A percentile compares a stretch with the other conserved stretches of the same genome.
phyloP scores from a whole-genome alignment of 106 monocot species.

The Xerophyta viscosa region DNA sequence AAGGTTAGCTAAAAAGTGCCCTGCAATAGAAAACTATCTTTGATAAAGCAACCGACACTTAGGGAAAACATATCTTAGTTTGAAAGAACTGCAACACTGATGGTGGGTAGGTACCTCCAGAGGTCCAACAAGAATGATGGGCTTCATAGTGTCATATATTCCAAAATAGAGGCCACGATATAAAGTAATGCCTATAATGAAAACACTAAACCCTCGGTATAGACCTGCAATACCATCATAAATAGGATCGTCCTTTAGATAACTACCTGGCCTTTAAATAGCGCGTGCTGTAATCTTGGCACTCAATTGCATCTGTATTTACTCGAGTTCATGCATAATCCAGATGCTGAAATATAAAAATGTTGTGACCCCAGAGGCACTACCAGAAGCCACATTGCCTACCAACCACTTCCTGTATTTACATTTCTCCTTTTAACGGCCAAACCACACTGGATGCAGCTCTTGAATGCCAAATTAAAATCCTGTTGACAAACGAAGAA shows the following conservation, averaged over 20 bases:
- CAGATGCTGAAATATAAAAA: constrained; percentile 80
- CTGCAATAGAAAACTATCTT: constrained; percentile 20
- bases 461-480: constrained; percentile 92
- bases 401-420: constrained; percentile 63
- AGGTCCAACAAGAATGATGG: constrained; percentile 67
- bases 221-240: constrained; percentile 78
- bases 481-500: constrained; percentile 38
- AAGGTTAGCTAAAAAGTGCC: constrained; percentile 91
- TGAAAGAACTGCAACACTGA: not conserved
- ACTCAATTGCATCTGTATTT: constrained; percentile 75
- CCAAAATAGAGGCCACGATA: constrained; percentile 95
- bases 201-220: constrained; percentile 88
- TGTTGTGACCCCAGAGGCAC: constrained; percentile 82
- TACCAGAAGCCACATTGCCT: constrained; percentile 80
- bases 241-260: constrained; percentile 76
- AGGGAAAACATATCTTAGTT: not conserved
- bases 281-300: constrained; percentile 26
- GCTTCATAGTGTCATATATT: constrained; percentile 88
- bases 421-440: constrained; percentile 64
- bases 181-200: constrained; percentile 78
- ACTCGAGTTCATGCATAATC: constrained; percentile 84
- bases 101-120: constrained; percentile 49
- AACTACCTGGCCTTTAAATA: constrained; percentile 75
- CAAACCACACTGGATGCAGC: constrained; percentile 70
- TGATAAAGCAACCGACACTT: not conserved